These are phyloP conservation scores for Lentinus tigrinus DNA, from an alignment of 768 basidiomycete genomes.

Conservation along the genomic window DNA sequence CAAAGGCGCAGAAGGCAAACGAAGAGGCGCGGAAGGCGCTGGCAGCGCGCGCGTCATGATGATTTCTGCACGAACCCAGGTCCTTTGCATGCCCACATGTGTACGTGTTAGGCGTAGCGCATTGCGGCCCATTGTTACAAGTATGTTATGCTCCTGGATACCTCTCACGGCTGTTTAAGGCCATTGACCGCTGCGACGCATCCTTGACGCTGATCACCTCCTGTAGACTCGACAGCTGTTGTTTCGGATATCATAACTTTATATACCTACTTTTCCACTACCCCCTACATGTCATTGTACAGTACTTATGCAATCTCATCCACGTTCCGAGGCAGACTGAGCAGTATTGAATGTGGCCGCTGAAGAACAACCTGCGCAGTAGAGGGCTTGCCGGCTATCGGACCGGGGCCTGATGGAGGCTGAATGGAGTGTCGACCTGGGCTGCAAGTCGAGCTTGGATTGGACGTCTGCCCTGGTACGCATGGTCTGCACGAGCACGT, in stretches of 20 bases:
- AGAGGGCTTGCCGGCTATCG: not conserved
- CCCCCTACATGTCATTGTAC: slow-evolving; percentile 8
- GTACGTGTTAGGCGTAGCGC: not conserved
- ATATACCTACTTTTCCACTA: not conserved
- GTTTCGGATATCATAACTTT: not conserved
- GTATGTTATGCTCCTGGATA: too few species aligned
- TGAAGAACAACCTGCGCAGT: too few species aligned
- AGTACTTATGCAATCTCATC: slow-evolving; percentile 1
- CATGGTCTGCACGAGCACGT: slow-evolving; percentile 9
- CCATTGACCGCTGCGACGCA: not conserved
- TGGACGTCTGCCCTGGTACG: not conserved
- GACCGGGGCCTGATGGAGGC: not conserved
- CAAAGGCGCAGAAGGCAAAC: slow-evolving; percentile 46
- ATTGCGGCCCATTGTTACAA: too few species aligned
- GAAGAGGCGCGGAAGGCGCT: slow-evolving; percentile 52
- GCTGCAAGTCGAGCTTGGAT: not conserved
- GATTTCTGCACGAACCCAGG: not conserved
- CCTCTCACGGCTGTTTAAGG: not conserved
- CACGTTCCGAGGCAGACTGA: not conserved
- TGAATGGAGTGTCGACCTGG: not conserved
- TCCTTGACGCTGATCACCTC: not conserved
- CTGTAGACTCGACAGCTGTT: not conserved
- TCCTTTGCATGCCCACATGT: not conserved
- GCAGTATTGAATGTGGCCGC: too few species aligned
- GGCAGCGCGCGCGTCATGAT: slow-evolving; percentile 3